Base-by-base conservation (phyloP, 257 asterid species). In the Salvia rosmarinus region DNA sequence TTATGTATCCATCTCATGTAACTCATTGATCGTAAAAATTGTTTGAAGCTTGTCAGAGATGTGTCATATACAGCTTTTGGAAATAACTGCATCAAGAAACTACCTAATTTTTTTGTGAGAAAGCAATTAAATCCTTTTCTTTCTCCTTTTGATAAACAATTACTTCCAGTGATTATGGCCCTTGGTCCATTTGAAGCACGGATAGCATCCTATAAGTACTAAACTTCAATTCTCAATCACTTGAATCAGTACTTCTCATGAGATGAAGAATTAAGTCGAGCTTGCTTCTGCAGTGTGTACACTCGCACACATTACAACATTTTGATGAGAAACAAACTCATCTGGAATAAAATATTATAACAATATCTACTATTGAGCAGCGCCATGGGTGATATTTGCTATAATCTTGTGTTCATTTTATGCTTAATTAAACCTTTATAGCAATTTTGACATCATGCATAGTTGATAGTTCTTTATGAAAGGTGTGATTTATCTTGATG, bases 121-220 rank as follows among this genome's bases (percentile, higher is more conserved):
- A 62, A 61, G 10, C 20, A 21, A 20, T 30, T 66, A 46, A 8
- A 6, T 19, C 3, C 5, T 25, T 28, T 20, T 43, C 25, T 9
- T 34, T 43, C 21, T 19, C 57, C 58, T 11, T 47, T 63, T n/a
- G 16, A 30, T 56, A 43, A 5, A 6, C 30, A 3, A 59, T 42
- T 46, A 23, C 35, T 39, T 28, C 37, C 6, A 67, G 23, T 51
- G 35, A 23, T 34, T 49, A n/a, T 37, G 28, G 58, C 14, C 40
- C 40, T 54, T 54, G 40, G 50, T 35, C 34, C 54, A 35, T 67
- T 64, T 55, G n/a, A 64, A 55, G 43, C 61, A 56, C n/a, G 55
- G 30, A 55, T 67, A n/a, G 9, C 3, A 37, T 46, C 12, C 23
- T 34, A n/a, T 25, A 47, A 5, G 49, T 58, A 28, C 25, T 35